These are phyloP conservation scores for Stereocaulon alpinum DNA, from an alignment of 495 filamentous ascomycete species.

Conservation along the genomic window DNA sequence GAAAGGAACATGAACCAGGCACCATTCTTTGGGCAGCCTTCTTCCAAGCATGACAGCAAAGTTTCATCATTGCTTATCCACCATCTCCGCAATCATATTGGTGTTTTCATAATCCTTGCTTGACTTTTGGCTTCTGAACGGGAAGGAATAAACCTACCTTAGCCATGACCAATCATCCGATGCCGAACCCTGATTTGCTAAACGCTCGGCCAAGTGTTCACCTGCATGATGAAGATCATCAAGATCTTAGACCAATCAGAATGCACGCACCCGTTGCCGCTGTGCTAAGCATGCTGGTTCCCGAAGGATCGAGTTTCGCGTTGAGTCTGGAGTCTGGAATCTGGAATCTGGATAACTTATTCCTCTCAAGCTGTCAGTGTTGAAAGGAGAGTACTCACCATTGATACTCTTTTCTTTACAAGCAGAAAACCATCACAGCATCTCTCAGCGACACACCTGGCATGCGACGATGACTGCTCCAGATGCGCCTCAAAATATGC, in stretches of 20 bases:
- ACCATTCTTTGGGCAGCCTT: too few species aligned
- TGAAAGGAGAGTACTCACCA: background rate
- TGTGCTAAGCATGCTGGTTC: background rate
- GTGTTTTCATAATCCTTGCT: background rate
- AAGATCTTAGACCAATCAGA: background rate
- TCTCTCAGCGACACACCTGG: background rate
- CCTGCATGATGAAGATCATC: background rate
- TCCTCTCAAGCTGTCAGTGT: background rate
- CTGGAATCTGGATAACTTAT: background rate
- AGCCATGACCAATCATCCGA: background rate
- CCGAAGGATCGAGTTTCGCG: background rate
- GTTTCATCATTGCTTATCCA: too few species aligned
- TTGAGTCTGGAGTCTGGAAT: background rate
- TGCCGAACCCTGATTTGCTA: background rate
- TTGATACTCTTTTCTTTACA: background rate
- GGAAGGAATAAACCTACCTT: too few species aligned
- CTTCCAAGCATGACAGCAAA: too few species aligned
- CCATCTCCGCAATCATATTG: too few species aligned
- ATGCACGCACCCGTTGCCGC: background rate
- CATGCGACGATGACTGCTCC: background rate
- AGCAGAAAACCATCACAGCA: background rate
- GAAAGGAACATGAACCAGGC: too few species aligned
- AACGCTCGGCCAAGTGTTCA: background rate
- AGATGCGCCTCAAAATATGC: background rate
- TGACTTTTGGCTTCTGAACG: background rate